phyloP scores from a whole-genome alignment of 495 filamentous ascomycete species.

The Cladorrhinum samala region DNA sequence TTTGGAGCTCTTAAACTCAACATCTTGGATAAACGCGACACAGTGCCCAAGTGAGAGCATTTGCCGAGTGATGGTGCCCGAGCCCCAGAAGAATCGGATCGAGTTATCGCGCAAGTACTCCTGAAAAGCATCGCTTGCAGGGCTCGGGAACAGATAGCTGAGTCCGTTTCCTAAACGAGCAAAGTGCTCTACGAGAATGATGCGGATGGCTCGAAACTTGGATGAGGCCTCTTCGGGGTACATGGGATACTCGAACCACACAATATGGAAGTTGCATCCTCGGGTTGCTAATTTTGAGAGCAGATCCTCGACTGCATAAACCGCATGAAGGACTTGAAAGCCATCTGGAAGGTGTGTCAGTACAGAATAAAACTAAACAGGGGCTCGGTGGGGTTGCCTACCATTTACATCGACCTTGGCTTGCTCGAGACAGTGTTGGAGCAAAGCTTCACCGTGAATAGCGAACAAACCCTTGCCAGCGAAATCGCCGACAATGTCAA shows the following conservation, averaged over 20 bases:
- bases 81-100: slow-evolving; percentile 64
- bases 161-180: slow-evolving; percentile 6
- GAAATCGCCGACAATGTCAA: slow-evolving; percentile 68
- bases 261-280: slow-evolving; percentile 62
- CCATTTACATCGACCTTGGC: slow-evolving; percentile 54
- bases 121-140: slow-evolving; percentile 39
- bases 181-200: slow-evolving; percentile 59
- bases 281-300: slow-evolving; percentile 51
- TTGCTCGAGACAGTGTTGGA: slow-evolving; percentile 56
- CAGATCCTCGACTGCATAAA: slow-evolving; percentile 60
- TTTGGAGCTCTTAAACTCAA: slow-evolving; percentile 29
- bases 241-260: slow-evolving; percentile 51
- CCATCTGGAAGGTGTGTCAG: slow-evolving; percentile 40
- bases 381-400: slow-evolving; percentile 6
- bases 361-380: not conserved
- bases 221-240: slow-evolving; percentile 10
- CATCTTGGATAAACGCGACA: slow-evolving; percentile 23
- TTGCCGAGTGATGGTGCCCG: slow-evolving; percentile 30
- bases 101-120: slow-evolving; percentile 46
- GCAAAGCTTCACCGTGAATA: slow-evolving; percentile 66
- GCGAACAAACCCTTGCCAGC: slow-evolving; percentile 65
- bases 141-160: slow-evolving; percentile 27
- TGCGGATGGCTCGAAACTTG: slow-evolving; percentile 57
- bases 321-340: slow-evolving; percentile 66
- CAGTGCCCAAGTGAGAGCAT: slow-evolving; percentile 16